These are phyloP conservation scores for Podaxis pistillaris DNA, from an alignment of 768 basidiomycete genomes.

Conservation along the genomic window DNA sequence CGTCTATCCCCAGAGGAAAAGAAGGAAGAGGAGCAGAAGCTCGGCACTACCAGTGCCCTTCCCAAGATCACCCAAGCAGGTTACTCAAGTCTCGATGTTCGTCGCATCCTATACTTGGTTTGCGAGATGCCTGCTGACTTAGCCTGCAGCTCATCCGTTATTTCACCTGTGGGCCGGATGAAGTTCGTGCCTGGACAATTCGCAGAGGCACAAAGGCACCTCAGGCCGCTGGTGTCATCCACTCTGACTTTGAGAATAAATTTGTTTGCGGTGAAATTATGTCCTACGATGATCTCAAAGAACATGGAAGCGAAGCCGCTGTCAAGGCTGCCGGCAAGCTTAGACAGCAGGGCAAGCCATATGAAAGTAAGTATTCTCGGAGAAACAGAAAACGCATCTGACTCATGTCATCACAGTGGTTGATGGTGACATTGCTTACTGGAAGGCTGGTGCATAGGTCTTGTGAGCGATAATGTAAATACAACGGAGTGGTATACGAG, in stretches of 20 bases:
- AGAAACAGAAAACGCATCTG: background rate
- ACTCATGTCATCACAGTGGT: constrained; percentile 49
- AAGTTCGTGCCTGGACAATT: constrained; percentile 98
- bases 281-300: constrained; percentile 85
- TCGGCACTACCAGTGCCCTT: constrained; percentile 73
- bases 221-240: constrained; percentile 97
- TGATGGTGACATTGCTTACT: constrained; percentile 90
- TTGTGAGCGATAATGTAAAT: background rate
- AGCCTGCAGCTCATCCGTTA: constrained; percentile 78
- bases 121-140: constrained; percentile 3
- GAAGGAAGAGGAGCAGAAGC: constrained; percentile 72
- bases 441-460: constrained; percentile 63
- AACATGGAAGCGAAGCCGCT: constrained; percentile 84
- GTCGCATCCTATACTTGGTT: constrained; percentile 22
- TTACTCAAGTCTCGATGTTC: constrained; percentile 80
- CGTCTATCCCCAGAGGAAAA: constrained; percentile 63
- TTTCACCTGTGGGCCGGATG: constrained; percentile 96
- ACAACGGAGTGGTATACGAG: constrained; percentile 5
- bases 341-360: constrained; percentile 95
- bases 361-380: constrained; percentile 67
- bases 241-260: constrained; percentile 97
- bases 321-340: constrained; percentile 96
- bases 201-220: constrained; percentile 92
- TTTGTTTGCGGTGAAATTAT: constrained; percentile 98
- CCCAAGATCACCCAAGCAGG: constrained; percentile 96